Conservation (phyloP, 202 grass and related monocot genomes). For the Schoenoplectus triqueter region DNA sequence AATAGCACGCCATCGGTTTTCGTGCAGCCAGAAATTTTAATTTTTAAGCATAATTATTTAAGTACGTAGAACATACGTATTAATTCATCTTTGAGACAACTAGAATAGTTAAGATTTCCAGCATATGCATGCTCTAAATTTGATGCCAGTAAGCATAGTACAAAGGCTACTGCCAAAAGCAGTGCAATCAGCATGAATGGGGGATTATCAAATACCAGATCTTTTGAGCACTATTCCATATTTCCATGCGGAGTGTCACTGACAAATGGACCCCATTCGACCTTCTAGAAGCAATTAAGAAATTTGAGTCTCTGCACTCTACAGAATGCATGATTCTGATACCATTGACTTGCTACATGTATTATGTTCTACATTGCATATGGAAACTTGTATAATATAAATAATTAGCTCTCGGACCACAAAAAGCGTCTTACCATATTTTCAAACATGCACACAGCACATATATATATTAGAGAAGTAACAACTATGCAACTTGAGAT, state of each 20-base stretch:
- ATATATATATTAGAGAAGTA: too few species aligned
- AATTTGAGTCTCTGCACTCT: background rate
- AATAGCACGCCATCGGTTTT: background rate
- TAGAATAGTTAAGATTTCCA: background rate
- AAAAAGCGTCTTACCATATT: background rate
- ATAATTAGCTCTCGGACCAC: background rate
- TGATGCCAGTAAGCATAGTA: background rate
- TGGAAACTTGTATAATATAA: background rate
- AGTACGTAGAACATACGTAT: background rate
- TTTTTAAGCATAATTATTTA: background rate
- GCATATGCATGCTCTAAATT: background rate
- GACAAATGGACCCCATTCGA: too few species aligned
- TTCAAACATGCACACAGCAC: too few species aligned
- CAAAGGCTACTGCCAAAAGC: constrained; percentile 34
- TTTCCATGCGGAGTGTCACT: too few species aligned
- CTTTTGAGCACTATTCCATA: too few species aligned
- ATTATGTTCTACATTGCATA: background rate
- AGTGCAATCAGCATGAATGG: constrained; percentile 9
- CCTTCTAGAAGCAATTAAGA: too few species aligned
- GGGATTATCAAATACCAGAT: too few species aligned
- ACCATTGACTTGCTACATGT: background rate
- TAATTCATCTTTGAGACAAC: background rate
- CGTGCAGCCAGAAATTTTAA: background rate
- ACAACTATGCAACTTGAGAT: too few species aligned
- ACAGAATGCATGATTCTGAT: background rate